These are phyloP conservation scores for Marasmius sp. DNA, from an alignment of 1,284 basidiomycete species.

Conservation along the genomic window DNA sequence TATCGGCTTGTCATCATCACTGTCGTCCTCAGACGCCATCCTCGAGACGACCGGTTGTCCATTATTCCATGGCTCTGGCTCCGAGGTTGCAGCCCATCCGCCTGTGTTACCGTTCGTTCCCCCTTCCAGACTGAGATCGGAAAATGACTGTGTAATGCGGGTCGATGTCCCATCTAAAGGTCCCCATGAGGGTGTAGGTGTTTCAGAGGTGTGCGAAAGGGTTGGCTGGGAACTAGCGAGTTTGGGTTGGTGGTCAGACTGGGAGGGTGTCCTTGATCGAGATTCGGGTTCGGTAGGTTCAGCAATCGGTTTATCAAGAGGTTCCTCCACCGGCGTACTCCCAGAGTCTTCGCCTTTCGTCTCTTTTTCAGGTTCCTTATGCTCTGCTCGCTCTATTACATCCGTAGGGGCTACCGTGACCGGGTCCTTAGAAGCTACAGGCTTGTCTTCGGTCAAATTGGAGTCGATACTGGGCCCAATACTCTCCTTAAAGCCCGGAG, in stretches of 20 bases:
- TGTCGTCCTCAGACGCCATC: constrained; percentile 49
- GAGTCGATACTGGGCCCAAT: constrained; percentile 17
- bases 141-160: constrained; percentile 41
- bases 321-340: not conserved
- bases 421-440: constrained; percentile 36
- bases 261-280: constrained; percentile 28
- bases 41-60: constrained; percentile 23
- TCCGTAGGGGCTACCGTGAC: constrained; percentile 10
- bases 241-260: not conserved
- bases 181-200: constrained; percentile 20
- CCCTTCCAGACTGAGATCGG: constrained; percentile 61
- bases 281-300: not conserved
- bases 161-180: constrained; percentile 49
- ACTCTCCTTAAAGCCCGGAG: constrained; percentile 49
- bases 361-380: not conserved
- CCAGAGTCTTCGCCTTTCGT: not conserved
- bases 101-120: constrained; percentile 29
- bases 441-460: constrained; percentile 28
- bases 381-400: not conserved
- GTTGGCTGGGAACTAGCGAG: not conserved
- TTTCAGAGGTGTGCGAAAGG: not conserved
- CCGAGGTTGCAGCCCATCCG: constrained; percentile 48
- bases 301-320: not conserved
- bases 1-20: constrained; percentile 75
- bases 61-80: constrained; percentile 39